Evolutionary conservation across 306 rosid species (phyloP).

Genomic region (Mimosa pudica): DNA sequence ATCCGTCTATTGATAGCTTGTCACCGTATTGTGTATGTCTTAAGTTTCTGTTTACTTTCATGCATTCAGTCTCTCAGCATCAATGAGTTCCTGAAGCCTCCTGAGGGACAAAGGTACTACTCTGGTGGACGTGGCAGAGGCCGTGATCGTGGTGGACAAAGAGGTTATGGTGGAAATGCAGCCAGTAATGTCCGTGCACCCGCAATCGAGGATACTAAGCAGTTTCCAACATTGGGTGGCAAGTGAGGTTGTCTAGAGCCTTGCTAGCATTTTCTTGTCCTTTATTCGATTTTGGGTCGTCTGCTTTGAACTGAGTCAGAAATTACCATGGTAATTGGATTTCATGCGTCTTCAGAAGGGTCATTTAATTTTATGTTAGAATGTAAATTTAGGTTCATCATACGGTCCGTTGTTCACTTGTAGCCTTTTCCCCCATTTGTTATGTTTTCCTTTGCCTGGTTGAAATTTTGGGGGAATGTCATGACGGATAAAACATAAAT

Average conservation of each 20-base stretch:
- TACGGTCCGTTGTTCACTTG: slow-evolving; percentile 39
- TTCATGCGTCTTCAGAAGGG: slow-evolving; percentile 48
- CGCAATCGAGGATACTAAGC: slow-evolving; percentile 79
- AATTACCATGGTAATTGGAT: slow-evolving; percentile 54
- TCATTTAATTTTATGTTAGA: slow-evolving; percentile 38
- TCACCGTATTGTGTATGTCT: neutral
- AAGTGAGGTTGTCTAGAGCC: slow-evolving; percentile 64
- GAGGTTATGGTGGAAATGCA: slow-evolving; percentile 60
- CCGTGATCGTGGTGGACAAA: slow-evolving; percentile 80
- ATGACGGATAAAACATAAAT: slow-evolving; percentile 47
- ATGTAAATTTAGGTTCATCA: slow-evolving; percentile 68
- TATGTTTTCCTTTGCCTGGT: slow-evolving; percentile 16
- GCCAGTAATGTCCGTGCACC: slow-evolving; percentile 60
- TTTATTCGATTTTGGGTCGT: slow-evolving; percentile 58
- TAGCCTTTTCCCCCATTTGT: slow-evolving; percentile 21
- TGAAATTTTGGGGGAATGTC: slow-evolving; percentile 51
- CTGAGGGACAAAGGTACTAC: slow-evolving; percentile 73
- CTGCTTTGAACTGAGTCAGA: slow-evolving; percentile 52
- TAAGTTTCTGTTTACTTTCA: neutral
- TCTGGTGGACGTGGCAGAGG: slow-evolving; percentile 85
- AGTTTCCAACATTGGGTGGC: slow-evolving; percentile 84
- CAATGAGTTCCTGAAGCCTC: slow-evolving; percentile 90
- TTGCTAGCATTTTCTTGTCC: slow-evolving; percentile 22
- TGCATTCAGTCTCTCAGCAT: slow-evolving; percentile 72
- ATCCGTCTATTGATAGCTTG: neutral